Base-by-base conservation (phyloP, 1,139 yeast species). In the Sugiyamaella novakii region DNA sequence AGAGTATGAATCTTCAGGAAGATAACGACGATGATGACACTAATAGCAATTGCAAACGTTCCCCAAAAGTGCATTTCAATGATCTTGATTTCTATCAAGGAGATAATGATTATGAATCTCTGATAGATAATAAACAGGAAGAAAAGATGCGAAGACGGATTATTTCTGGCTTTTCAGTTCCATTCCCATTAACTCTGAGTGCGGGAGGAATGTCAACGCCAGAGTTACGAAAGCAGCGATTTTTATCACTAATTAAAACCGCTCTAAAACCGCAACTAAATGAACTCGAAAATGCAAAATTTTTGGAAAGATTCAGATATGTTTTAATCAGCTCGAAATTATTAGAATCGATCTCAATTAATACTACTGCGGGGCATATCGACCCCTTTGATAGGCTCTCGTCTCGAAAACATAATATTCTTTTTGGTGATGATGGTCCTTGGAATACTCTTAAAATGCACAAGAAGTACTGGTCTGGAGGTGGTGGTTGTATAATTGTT, bases 301-400 rank as follows among this genome's bases (percentile, higher is more conserved):
- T 75, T 56, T 55, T 72, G 39, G 80, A 76, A 49, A 71, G 75
- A 49, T 74, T 75, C 55, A 66, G 76, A 36, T 76, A 74, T 55
- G 58, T 65, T 3, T 51, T 75, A 2, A 70, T 75, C 4, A 69
- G 77, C 10, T 72, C 77, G 24, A 73, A 72, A 47, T 62, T 75
- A 17, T 58, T 76, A 10, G 75, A 72, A 42, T 15, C 34, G 3
- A 29, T 42, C 1, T 5, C 35, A 2, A 14, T n/a, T 18, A 21
- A 28, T 11, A 17, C 10, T 12, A 17, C 29, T 12, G 8, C 24
- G 3, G 19, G 18, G 3, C 12, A 19, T 35, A 22, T 21, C 18
- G 22, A 33, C 19, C 17, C 29, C 11, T 3, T 5, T 8, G 11
- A 10, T 21, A 24, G 43, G 8, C 24, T 19, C 8, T 6, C 28